Percentiles rank a stretch among this genome's conserved stretches.
Evolutionary conservation across 768 basidiomycete species (phyloP).

Genomic region (Hericium erinaceus): DNA sequence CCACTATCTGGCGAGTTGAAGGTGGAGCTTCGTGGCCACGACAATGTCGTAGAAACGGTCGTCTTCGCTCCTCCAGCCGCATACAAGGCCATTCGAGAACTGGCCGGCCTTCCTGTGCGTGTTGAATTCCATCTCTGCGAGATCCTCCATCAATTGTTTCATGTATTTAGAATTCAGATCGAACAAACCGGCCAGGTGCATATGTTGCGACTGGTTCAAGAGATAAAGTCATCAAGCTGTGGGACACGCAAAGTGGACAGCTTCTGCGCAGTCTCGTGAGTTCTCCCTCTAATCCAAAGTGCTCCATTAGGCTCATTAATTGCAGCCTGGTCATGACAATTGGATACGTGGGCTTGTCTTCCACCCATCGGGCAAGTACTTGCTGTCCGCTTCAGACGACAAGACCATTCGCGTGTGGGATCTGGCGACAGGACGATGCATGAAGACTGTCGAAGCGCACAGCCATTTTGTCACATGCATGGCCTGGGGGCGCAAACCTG

Average conservation of each 20-base stretch:
- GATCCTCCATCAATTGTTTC: background rate
- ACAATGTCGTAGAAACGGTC: conserved; percentile 42
- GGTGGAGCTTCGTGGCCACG: conserved; percentile 44
- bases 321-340: conserved; percentile 37
- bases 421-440: conserved; percentile 41
- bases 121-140: background rate
- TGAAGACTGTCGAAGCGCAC: conserved; percentile 16
- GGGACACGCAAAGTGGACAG: conserved; percentile 42
- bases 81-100: conserved; percentile 36
- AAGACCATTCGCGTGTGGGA: conserved; percentile 53
- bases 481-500: conserved; percentile 13
- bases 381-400: conserved; percentile 51
- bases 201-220: conserved; percentile 44
- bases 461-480: conserved; percentile 12
- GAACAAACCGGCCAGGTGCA: conserved; percentile 16
- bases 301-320: background rate
- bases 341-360: conserved; percentile 52
- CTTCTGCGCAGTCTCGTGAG: conserved; percentile 40
- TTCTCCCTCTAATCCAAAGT: background rate
- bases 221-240: conserved; percentile 46
- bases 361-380: conserved; percentile 47
- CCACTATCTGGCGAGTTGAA: conserved; percentile 38
- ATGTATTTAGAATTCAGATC: background rate
- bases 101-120: conserved; percentile 35
- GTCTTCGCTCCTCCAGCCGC: conserved; percentile 37